Conservation (phyloP, 768 basidiomycete genomes). For the Crassisporium funariophilum region DNA sequence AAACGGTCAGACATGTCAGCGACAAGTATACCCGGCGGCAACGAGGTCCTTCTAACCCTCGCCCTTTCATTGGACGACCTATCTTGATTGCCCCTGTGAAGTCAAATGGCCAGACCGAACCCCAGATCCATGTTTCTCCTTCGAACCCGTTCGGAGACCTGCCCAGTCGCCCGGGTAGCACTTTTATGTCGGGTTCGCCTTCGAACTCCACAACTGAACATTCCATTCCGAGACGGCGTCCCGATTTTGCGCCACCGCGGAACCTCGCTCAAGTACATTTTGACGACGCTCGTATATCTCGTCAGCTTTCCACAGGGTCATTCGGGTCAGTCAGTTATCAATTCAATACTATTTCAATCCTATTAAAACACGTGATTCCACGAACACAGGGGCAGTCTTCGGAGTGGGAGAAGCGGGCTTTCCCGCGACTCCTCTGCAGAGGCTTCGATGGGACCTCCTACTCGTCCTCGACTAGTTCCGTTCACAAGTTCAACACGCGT, state of each 20-base stretch:
- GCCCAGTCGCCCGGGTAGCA: slow-evolving; percentile 47
- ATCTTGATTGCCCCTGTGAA: slow-evolving; percentile 37
- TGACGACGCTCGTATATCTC: slow-evolving; percentile 34
- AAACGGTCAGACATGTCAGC: slow-evolving; percentile 71
- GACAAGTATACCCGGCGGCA: slow-evolving; percentile 50
- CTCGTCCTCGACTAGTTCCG: slow-evolving; percentile 66
- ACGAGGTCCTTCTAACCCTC: slow-evolving; percentile 29
- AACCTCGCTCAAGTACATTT: slow-evolving; percentile 46
- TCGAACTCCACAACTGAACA: slow-evolving; percentile 65
- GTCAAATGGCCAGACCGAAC: slow-evolving; percentile 13
- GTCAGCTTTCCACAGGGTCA: slow-evolving; percentile 39
- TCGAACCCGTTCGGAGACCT: slow-evolving; percentile 44
- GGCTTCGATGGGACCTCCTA: slow-evolving; percentile 29
- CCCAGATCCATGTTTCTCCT: slow-evolving; percentile 31
- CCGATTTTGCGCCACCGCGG: slow-evolving; percentile 68
- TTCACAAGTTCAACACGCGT: slow-evolving; percentile 71
- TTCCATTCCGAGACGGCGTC: slow-evolving; percentile 67
- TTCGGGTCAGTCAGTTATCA: slow-evolving; percentile 20
- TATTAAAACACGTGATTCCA: neutral
- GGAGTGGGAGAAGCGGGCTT: slow-evolving; percentile 45
- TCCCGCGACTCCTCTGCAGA: slow-evolving; percentile 39
- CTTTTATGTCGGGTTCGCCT: slow-evolving; percentile 58
- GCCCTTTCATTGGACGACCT: slow-evolving; percentile 64
- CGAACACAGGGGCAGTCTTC: slow-evolving; percentile 52
- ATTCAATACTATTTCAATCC: neutral